A percentile compares a stretch with the other conserved stretches of the same genome.
These are phyloP conservation scores for Nitzschia palea DNA, from an alignment of 108 stramenopile species.

Conservation along the genomic window DNA sequence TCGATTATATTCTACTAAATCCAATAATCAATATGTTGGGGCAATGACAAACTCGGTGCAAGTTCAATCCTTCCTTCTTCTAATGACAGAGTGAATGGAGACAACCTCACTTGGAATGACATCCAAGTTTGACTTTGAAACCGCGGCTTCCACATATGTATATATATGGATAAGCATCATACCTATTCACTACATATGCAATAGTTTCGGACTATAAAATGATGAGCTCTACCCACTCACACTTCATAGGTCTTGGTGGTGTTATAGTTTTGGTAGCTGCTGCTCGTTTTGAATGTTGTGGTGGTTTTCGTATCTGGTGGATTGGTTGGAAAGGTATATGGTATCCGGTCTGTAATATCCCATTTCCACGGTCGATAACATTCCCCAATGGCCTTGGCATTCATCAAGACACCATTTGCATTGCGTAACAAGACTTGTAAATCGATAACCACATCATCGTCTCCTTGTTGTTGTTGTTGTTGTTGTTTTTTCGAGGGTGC, in stretches of 20 bases:
- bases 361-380: slow-evolving; percentile 17
- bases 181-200: too few relatives aligned
- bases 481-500: slow-evolving; percentile 1
- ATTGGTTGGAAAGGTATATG: slow-evolving; percentile 18
- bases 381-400: slow-evolving; percentile 7
- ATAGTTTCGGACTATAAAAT: too few relatives aligned
- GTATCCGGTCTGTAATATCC: slow-evolving; percentile 16
- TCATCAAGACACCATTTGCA: slow-evolving; percentile 19
- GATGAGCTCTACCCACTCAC: background rate
- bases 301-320: background rate
- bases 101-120: too few relatives aligned
- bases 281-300: too few relatives aligned
- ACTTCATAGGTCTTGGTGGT: background rate
- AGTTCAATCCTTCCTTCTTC: too few relatives aligned
- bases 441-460: slow-evolving; percentile 2
- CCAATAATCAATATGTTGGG: too few relatives aligned
- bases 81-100: too few relatives aligned
- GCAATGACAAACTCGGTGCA: too few relatives aligned
- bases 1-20: too few relatives aligned
- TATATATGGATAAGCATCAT: too few relatives aligned
- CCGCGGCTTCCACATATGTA: too few relatives aligned
- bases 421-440: background rate
- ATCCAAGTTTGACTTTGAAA: too few relatives aligned
- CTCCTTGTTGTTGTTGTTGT: background rate
- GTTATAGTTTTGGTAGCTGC: background rate